A percentile compares a stretch with the other conserved stretches of the same genome.
Conservation (phyloP, 2,329 filamentous ascomycete species). For the Penicillium paneum region DNA sequence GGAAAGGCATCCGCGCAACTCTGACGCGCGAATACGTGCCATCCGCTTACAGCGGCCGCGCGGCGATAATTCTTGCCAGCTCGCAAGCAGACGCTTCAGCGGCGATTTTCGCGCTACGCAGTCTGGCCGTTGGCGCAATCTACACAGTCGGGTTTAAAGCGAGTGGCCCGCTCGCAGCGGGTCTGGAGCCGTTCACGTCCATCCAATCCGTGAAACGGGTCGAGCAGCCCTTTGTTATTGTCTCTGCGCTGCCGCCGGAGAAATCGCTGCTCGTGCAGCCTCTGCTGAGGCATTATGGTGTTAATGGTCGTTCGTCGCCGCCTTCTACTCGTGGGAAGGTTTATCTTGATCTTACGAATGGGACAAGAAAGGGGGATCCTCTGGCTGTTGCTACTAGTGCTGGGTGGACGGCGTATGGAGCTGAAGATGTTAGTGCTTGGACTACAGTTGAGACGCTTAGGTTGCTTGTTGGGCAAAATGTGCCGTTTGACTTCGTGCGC, state of each 20-base stretch:
- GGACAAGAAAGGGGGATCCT: conserved; percentile 65
- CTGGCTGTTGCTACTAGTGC: conserved; percentile 66
- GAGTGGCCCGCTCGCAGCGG: conserved; percentile 55
- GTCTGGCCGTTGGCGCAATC: conserved; percentile 71
- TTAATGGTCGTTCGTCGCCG: conserved; percentile 39
- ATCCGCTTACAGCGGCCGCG: conserved; percentile 72
- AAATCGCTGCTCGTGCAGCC: conserved; percentile 77
- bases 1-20: conserved; percentile 80
- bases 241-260: conserved; percentile 73
- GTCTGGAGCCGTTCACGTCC: conserved; percentile 62
- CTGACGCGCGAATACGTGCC: conserved; percentile 78
- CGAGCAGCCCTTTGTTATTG: conserved; percentile 75
- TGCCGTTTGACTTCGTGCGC: conserved; percentile 81
- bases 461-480: conserved; percentile 78
- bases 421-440: conserved; percentile 76
- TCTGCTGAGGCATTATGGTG: conserved; percentile 67
- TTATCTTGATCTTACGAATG: conserved; percentile 74
- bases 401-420: conserved; percentile 76
- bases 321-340: conserved; percentile 57
- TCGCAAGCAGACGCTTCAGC: conserved; percentile 73
- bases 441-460: conserved; percentile 79
- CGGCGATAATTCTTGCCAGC: conserved; percentile 71
- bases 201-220: conserved; percentile 79
- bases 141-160: conserved; percentile 81
- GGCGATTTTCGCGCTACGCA: conserved; percentile 73